Percentiles rank a stretch among this genome's conserved stretches.
These are phyloP conservation scores for Ballota nigra DNA, from an alignment of 257 asterid species.

Conservation along the genomic window DNA sequence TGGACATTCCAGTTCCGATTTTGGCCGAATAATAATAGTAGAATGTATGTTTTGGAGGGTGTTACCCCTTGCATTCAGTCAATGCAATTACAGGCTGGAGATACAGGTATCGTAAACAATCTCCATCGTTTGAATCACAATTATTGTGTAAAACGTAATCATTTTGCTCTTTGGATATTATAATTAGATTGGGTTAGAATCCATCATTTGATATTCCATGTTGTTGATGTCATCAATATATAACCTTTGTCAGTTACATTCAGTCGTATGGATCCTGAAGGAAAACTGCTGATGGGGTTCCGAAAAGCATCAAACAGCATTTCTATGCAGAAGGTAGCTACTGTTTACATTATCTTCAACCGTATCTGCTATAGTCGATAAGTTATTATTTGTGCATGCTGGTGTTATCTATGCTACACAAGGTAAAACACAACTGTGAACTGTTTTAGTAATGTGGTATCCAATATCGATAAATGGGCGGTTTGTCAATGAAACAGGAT, in stretches of 20 bases:
- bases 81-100: slow-evolving; percentile 98
- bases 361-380: not conserved
- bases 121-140: not conserved
- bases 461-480: not conserved
- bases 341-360: not conserved
- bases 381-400: not conserved
- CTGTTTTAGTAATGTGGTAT: not conserved
- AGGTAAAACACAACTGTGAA: not conserved
- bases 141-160: not conserved
- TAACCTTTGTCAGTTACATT: slow-evolving; percentile 65
- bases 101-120: slow-evolving; percentile 59
- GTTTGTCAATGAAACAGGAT: slow-evolving; percentile 47
- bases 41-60: slow-evolving; percentile 97
- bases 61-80: slow-evolving; percentile 98
- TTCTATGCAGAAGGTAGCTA: slow-evolving; percentile 52
- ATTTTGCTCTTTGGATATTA: not conserved
- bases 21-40: slow-evolving; percentile 97
- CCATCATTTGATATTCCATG: not conserved
- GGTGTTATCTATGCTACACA: not conserved
- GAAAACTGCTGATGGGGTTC: slow-evolving; percentile 93
- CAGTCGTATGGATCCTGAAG: slow-evolving; percentile 98
- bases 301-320: slow-evolving; percentile 70
- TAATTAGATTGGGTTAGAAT: not conserved
- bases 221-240: not conserved
- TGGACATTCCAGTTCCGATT: slow-evolving; percentile 97